phyloP scores from a whole-genome alignment of 257 asterid species.

The Schizonepeta tenuifolia region DNA sequence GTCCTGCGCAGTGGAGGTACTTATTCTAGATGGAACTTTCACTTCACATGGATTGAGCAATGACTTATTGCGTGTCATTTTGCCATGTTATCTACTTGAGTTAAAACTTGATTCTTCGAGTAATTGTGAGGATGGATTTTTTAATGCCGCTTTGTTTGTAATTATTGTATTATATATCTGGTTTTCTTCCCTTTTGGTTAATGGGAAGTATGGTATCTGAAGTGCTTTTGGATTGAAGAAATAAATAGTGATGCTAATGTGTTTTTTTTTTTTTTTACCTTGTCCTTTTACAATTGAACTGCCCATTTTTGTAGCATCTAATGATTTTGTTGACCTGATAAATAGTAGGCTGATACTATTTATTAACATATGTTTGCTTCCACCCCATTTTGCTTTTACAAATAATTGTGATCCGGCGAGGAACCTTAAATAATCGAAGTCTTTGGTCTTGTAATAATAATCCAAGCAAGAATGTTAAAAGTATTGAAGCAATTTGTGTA shows the following conservation, averaged over 20 bases:
- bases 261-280: background rate
- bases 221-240: constrained; percentile 10
- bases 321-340: too few relatives aligned
- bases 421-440: too few relatives aligned
- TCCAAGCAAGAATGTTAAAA: too few relatives aligned
- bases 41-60: constrained; percentile 26
- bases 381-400: too few relatives aligned
- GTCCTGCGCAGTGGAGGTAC: constrained; percentile 87
- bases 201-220: background rate
- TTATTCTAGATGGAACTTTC: constrained; percentile 34
- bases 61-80: constrained; percentile 33
- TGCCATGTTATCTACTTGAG: background rate
- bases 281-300: background rate
- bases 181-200: background rate
- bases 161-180: background rate
- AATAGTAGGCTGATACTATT: too few relatives aligned
- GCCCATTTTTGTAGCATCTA: background rate
- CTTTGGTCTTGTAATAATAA: too few relatives aligned
- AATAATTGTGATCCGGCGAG: too few relatives aligned
- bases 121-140: constrained; percentile 3
- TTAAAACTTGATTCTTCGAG: constrained; percentile 6
- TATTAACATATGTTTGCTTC: too few relatives aligned
- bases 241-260: constrained; percentile 16
- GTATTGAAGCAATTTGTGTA: background rate
- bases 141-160: constrained; percentile 20